Evolutionary conservation across 805 yeast species (phyloP).

Genomic region (Debaryomyces tyrocola): DNA sequence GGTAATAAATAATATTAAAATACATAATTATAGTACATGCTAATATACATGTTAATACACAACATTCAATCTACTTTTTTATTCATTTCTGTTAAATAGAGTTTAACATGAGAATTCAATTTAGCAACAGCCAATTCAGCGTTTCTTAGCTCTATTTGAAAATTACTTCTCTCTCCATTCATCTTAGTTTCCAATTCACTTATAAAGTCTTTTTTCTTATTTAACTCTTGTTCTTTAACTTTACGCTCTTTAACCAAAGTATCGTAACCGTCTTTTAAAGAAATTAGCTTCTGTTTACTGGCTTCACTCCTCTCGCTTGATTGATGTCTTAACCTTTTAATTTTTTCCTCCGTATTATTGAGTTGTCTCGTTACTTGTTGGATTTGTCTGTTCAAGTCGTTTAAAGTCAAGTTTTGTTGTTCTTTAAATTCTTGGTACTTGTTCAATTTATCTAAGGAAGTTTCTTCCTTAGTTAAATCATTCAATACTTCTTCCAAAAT

Average conservation of each 20-base stretch:
- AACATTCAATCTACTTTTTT: constrained; percentile 15
- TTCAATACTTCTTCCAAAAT: constrained; percentile 51
- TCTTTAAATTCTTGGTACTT: constrained; percentile 43
- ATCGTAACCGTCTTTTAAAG: constrained; percentile 47
- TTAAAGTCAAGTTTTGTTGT: constrained; percentile 33
- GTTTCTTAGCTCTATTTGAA: constrained; percentile 52
- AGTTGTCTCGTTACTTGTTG: constrained; percentile 53
- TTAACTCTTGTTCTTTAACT: constrained; percentile 48
- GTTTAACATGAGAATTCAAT: constrained; percentile 53
- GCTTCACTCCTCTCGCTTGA: constrained; percentile 45
- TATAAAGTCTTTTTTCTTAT: constrained; percentile 48
- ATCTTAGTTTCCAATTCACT: constrained; percentile 43
- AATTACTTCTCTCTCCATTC: constrained; percentile 37
- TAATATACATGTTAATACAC: not conserved
- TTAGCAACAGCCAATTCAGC: constrained; percentile 54
- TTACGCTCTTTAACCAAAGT: constrained; percentile 49
- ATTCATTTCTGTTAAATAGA: constrained; percentile 54
- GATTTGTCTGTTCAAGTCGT: constrained; percentile 43
- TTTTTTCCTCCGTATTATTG: constrained; percentile 47
- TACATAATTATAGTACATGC: not conserved
- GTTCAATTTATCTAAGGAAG: constrained; percentile 35
- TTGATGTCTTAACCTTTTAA: constrained; percentile 42
- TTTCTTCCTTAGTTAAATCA: constrained; percentile 45
- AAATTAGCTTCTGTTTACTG: constrained; percentile 41
- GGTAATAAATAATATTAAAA: not conserved